Evolutionary conservation across 2,329 filamentous ascomycete species (phyloP).

Genomic region (Pleomassaria siparia): DNA sequence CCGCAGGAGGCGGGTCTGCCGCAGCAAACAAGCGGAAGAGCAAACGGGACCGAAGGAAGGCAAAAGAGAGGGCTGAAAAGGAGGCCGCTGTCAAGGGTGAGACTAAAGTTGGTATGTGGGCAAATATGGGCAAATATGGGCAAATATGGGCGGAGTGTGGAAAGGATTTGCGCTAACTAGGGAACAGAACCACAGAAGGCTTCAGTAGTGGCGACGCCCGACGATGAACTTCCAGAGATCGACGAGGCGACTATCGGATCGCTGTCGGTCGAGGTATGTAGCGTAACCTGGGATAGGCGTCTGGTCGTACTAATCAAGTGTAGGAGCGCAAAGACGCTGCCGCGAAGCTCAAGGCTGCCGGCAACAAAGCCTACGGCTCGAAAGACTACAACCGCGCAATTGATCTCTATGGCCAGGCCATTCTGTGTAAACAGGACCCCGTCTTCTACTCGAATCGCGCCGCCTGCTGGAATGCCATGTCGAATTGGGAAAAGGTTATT

Average conservation of each 20-base stretch:
- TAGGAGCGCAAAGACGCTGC: constrained; percentile 84
- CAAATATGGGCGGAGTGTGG: not conserved
- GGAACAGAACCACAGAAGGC: constrained; percentile 37
- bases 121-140: not conserved
- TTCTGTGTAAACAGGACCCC: constrained; percentile 94
- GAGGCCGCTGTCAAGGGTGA: constrained; percentile 49
- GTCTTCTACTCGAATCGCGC: constrained; percentile 99
- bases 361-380: constrained; percentile 92
- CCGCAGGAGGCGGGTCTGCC: constrained; percentile 35
- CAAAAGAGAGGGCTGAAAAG: constrained; percentile 67
- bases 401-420: constrained; percentile 91
- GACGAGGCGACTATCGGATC: constrained; percentile 48
- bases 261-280: constrained; percentile 47
- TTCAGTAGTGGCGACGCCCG: constrained; percentile 38
- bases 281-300: not conserved
- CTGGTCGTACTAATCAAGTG: constrained; percentile 40
- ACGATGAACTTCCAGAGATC: constrained; percentile 53
- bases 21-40: constrained; percentile 65
- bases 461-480: constrained; percentile 92
- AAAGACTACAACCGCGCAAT: constrained; percentile 96
- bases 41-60: constrained; percentile 88
- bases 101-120: constrained; percentile 31
- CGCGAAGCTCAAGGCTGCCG: constrained; percentile 87
- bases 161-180: constrained; percentile 13
- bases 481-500: constrained; percentile 92